Evolutionary conservation across 176 grass and related monocot genomes (phyloP).

Genomic region (Carex pumila): DNA sequence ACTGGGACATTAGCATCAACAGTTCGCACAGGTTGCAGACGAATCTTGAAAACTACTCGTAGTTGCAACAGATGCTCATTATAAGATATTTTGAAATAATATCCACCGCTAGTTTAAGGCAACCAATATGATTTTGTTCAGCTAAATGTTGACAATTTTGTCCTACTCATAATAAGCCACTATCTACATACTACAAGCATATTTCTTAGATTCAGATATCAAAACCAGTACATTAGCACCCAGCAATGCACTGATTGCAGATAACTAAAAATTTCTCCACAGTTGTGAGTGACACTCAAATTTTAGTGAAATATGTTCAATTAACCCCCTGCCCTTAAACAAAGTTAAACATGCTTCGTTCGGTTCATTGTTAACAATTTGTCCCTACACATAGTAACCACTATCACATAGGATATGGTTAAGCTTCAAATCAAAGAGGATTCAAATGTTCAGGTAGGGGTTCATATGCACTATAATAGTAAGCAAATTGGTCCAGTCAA

Average conservation of each 20-base stretch:
- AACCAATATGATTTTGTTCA: background rate
- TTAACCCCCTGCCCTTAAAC: background rate
- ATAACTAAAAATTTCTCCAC: background rate
- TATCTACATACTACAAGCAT: background rate
- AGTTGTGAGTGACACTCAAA: background rate
- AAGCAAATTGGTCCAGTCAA: background rate
- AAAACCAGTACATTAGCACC: background rate
- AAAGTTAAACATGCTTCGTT: background rate
- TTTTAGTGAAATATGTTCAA: background rate
- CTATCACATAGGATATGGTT: background rate
- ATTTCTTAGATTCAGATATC: background rate
- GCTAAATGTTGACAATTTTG: background rate
- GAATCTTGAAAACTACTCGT: background rate
- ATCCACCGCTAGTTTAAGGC: background rate
- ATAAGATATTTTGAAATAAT: background rate
- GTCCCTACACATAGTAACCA: background rate
- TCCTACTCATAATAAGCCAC: background rate
- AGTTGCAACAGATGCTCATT: background rate
- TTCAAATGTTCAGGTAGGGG: background rate
- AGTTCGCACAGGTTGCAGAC: background rate
- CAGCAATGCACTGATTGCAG: background rate
- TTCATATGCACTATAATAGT: background rate
- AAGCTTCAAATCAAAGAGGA: background rate
- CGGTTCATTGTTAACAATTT: background rate
- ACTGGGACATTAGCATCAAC: background rate